These are phyloP conservation scores for Phoma sp. DNA, from an alignment of 2,329 filamentous ascomycete genomes.

Conservation along the genomic window DNA sequence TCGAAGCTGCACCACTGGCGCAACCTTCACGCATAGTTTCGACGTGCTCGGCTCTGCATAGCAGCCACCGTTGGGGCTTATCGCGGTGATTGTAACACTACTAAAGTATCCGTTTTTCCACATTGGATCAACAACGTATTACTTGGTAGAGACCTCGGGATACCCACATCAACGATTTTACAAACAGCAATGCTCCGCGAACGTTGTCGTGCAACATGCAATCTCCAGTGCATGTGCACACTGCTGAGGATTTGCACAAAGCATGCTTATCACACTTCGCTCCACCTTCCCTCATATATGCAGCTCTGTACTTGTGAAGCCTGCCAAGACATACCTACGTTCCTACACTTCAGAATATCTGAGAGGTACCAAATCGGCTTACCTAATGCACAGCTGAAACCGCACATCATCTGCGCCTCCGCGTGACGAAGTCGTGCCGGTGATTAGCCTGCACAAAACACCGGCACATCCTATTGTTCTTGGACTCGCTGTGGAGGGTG, in stretches of 20 bases:
- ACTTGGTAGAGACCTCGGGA: not conserved
- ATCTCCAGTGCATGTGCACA: not conserved
- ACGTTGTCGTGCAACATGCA: not conserved
- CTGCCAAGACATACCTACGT: not conserved
- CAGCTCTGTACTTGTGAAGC: not conserved
- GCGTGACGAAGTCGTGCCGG: conserved; percentile 8
- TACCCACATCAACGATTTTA: not conserved
- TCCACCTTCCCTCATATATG: not conserved
- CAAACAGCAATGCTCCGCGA: not conserved
- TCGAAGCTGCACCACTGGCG: not conserved
- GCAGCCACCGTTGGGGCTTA: not conserved
- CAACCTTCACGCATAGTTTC: not conserved
- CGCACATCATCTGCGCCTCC: conserved; percentile 11
- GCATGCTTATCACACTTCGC: conserved; percentile 1
- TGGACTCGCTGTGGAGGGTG: not conserved
- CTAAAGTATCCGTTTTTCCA: not conserved
- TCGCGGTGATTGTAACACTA: not conserved
- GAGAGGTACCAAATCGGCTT: not conserved
- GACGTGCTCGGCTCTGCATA: not conserved
- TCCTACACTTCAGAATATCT: not conserved
- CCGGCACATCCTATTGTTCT: conserved; percentile 1
- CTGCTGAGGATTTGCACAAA: not conserved
- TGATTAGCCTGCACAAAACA: not conserved
- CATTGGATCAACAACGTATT: not conserved
- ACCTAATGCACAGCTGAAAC: conserved; percentile 7